Evolutionary conservation across 2,329 filamentous ascomycete species (phyloP), one percentile per base, ranked within the genome.

Genomic region (Ramularia endophylla): DNA sequence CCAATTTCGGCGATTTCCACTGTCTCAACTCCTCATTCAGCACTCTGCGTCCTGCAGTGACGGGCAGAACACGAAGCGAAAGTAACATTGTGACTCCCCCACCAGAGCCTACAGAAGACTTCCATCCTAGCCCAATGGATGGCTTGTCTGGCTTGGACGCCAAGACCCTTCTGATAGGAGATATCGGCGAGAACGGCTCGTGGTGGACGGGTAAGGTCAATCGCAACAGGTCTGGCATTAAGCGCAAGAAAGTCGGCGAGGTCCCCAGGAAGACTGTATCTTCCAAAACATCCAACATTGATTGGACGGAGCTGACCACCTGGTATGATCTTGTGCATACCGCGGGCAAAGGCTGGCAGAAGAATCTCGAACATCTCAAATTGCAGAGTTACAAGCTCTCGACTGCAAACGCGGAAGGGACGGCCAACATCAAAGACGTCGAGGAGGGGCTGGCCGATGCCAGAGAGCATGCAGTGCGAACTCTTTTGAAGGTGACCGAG

Each of bases 1-100:
- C 67, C 15, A 83, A 77, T 52, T 85, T 94, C 54, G 74, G 77
- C 40, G 80, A 81, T 0, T 80, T 80, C 51, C 74, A 83, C 38
- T 81, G 76, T 48, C 65, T 95, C n/a, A 94, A 92, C 59, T 71
- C 69, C 11, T 89, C 87, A 0, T 95, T 95, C 58, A 68, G 74
- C 27, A 74, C 74, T 1, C 64, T 68, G 33, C 72, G 74, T 33
- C 67, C 67, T 20, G 43, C 43, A 3, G 53, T 58, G 5, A 51
- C 60, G 31, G 63, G 50, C 3, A 50, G 68, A 32, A 61, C 67
- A 27, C 60, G 63, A 8, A 74, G 69, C 51, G 71, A 72, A 48
- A 67, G 65, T 37, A 61, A 64, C 32, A 62, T 65, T 17, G 56
- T 57, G 42, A 63, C 62, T 38, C 39, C 61, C 50, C 50, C 63